phyloP scores from a whole-genome alignment of 306 rosid genomes.

The Ormosia emarginata region DNA sequence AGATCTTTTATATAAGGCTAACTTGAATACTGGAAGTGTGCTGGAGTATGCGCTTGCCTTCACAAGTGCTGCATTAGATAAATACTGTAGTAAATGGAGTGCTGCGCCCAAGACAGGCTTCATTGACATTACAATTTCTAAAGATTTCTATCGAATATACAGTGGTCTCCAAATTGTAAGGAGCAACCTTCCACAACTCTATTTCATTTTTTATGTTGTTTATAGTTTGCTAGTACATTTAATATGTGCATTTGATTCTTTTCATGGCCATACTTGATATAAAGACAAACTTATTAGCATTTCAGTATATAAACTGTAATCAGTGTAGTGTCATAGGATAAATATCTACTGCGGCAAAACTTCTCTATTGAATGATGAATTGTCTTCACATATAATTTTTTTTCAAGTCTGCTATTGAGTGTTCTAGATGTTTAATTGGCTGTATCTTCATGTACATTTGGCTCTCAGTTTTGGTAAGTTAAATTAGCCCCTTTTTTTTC shows the following conservation, averaged over 20 bases:
- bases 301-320: not conserved
- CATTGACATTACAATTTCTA: conserved; percentile 91
- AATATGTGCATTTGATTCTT: not conserved
- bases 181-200: not conserved
- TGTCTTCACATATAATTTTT: conserved; percentile 2
- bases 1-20: conserved; percentile 95
- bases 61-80: conserved; percentile 95
- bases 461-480: not conserved
- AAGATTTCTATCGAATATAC: conserved; percentile 92
- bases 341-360: not conserved
- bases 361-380: not conserved
- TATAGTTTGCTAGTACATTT: not conserved
- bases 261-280: not conserved
- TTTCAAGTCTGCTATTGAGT: not conserved
- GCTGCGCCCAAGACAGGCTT: conserved; percentile 94
- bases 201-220: not conserved
- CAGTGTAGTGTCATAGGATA: conserved; percentile 1
- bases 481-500: not conserved
- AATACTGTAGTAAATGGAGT: conserved; percentile 94
- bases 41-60: conserved; percentile 96
- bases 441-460: not conserved
- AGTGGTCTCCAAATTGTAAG: conserved; percentile 99
- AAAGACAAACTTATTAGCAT: not conserved
- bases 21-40: conserved; percentile 93
- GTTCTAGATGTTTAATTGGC: not conserved